phyloP scores from a whole-genome alignment of 1,139 yeast species.

The Magnusiomyces starmeri region DNA sequence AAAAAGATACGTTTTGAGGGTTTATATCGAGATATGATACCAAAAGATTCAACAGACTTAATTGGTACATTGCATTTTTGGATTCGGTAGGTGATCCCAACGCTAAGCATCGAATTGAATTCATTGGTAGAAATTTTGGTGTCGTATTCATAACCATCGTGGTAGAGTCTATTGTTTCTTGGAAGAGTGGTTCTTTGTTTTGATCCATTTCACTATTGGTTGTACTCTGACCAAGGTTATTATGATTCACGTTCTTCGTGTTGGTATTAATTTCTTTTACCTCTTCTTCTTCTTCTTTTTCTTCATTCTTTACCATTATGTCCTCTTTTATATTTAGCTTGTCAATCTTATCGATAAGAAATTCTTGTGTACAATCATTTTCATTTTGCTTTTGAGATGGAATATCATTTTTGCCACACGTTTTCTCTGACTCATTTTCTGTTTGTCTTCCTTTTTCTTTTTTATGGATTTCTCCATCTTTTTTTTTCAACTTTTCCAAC shows the following conservation, averaged over 20 bases:
- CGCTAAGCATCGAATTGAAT: conserved; percentile 57
- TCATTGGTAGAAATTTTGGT: conserved; percentile 8
- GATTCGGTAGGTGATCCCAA: conserved; percentile 59
- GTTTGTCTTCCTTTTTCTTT: not conserved
- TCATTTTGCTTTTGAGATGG: too few relatives aligned
- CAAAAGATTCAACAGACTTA: conserved; percentile 47
- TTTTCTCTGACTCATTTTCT: not conserved
- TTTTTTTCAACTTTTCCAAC: conserved; percentile 7
- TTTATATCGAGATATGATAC: conserved; percentile 26
- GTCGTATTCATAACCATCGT: not conserved
- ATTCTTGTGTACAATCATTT: too few relatives aligned
- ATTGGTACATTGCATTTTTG: conserved; percentile 54
- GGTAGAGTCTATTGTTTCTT: not conserved
- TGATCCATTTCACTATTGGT: not conserved
- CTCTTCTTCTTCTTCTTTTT: not conserved
- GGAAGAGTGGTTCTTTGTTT: not conserved
- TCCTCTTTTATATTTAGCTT: too few relatives aligned
- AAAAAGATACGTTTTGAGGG: conserved; percentile 39
- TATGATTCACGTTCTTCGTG: not conserved
- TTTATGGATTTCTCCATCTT: not conserved
- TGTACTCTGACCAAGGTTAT: too few relatives aligned
- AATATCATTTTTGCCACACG: too few relatives aligned
- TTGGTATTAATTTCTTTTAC: not conserved
- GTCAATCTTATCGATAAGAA: too few relatives aligned
- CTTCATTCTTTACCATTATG: too few relatives aligned